phyloP scores from a whole-genome alignment of 1,284 basidiomycete genomes.

The Ustilago esculenta region DNA sequence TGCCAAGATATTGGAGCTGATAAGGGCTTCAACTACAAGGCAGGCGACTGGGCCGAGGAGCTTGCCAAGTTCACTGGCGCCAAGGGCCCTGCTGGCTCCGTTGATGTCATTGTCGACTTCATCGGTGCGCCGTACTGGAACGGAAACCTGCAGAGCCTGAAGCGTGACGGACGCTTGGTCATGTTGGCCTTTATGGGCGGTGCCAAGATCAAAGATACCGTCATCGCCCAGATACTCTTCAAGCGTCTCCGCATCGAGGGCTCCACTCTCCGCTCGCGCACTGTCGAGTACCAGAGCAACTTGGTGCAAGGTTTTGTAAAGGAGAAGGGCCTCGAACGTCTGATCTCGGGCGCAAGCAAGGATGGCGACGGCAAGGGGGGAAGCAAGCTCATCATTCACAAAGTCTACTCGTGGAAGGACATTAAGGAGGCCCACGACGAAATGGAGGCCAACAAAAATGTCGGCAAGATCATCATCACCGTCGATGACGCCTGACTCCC shows the following conservation, averaged over 20 bases:
- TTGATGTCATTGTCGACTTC: constrained; percentile 87
- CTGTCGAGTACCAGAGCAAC: constrained; percentile 80
- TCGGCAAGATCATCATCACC: constrained; percentile 69
- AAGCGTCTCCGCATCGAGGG: constrained; percentile 91
- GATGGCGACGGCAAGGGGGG: constrained; percentile 9
- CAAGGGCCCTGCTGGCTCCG: constrained; percentile 68
- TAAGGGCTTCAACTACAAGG: constrained; percentile 85
- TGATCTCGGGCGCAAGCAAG: constrained; percentile 21
- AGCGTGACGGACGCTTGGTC: constrained; percentile 81
- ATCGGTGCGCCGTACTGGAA: constrained; percentile 84
- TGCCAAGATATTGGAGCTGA: constrained; percentile 74
- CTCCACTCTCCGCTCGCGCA: constrained; percentile 83
- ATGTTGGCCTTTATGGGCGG: constrained; percentile 79
- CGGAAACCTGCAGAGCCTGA: constrained; percentile 81
- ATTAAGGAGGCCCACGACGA: constrained; percentile 84
- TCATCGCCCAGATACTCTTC: constrained; percentile 77
- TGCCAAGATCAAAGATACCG: constrained; percentile 73
- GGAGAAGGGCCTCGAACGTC: constrained; percentile 39
- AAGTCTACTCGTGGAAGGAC: constrained; percentile 82
- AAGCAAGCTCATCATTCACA: constrained; percentile 57
- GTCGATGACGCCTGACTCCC: constrained; percentile 31
- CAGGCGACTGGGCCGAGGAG: constrained; percentile 78
- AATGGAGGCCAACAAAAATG: constrained; percentile 84
- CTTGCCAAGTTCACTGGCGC: constrained; percentile 66
- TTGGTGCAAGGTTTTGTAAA: constrained; percentile 76